Evolutionary conservation across 495 filamentous ascomycete species (phyloP), one percentile per base, ranked within the genome.

Genomic region (Oleoguttula mirabilis): DNA sequence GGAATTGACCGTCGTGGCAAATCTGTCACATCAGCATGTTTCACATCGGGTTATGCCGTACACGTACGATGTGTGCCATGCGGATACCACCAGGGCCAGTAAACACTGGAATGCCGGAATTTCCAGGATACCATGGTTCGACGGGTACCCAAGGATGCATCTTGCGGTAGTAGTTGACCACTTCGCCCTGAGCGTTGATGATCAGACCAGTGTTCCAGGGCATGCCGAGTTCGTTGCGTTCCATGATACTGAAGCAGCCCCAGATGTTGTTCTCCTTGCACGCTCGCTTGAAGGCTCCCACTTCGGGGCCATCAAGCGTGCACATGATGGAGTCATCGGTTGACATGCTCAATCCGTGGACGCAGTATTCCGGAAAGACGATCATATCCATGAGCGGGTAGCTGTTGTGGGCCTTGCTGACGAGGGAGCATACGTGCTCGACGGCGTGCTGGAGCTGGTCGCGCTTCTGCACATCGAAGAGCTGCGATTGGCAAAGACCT

Each of bases 241-340:
- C 49, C 45, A 52, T 52, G 39, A 52, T 52, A 34, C 44, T 43
- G 49, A 52, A 48, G 24, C 45, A 41, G 36, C 49, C 45, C 49
- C 45, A 48, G 39, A 52, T 41, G n/a, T 40, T 36, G 20, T 43
- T 28, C 20, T 41, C 32, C 16, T 39, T 44, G 39, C 45, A 52
- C 11, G 45, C 49, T 27, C 10, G n/a, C 34, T 52, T 22, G 39
- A 52, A 48, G 1, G 35, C 44, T 25, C 25, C 20, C 10, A 52
- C 40, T 22, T 52, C 49, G 14, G 49, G 49, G 2, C 49, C 45
- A 24, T 52, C 49, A 3, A 48, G 4, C 5, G 34, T 43, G 45
- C 45, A 52, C 44, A 52, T 43, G 31, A 52, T 52, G 20, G 8
- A 11, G 11, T 34, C 25, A 16, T 48, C 45, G 4, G 34, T 52